These are phyloP conservation scores for Macrolepiota albuminosa DNA, from an alignment of 768 basidiomycete genomes.

Conservation along the genomic window DNA sequence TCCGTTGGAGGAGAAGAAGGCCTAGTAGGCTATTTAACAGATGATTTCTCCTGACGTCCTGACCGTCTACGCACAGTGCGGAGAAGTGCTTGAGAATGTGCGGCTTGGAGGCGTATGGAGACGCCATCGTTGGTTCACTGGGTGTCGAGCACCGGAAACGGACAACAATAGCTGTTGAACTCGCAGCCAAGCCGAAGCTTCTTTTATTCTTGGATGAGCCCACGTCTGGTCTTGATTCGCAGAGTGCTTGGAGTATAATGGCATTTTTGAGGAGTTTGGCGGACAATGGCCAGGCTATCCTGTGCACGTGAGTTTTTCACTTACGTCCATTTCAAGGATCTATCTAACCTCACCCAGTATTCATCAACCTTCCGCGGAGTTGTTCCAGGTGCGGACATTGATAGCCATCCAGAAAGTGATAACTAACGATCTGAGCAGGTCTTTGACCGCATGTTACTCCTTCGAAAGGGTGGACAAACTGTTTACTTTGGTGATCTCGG, in stretches of 20 bases:
- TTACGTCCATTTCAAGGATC: not conserved
- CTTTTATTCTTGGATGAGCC: conserved; percentile 88
- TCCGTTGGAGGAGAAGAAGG: conserved; percentile 68
- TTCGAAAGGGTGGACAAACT: conserved; percentile 73
- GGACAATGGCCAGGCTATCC: conserved; percentile 78
- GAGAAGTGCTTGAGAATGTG: conserved; percentile 37
- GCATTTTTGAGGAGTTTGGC: conserved; percentile 73
- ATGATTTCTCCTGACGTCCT: not conserved
- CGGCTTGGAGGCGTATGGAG: conserved; percentile 59
- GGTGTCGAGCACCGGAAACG: conserved; percentile 74
- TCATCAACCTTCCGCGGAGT: conserved; percentile 73
- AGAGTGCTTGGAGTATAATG: conserved; percentile 82
- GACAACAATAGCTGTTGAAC: conserved; percentile 82
- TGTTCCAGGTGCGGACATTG: conserved; percentile 51
- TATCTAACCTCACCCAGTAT: conserved; percentile 26
- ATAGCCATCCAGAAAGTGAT: not conserved
- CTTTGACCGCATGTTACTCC: conserved; percentile 70
- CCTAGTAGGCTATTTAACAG: conserved; percentile 48
- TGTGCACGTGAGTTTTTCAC: conserved; percentile 63
- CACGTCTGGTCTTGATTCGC: conserved; percentile 83
- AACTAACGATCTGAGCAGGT: conserved; percentile 25
- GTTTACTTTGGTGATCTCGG: conserved; percentile 77
- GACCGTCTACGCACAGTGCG: conserved; percentile 1
- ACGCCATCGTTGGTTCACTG: conserved; percentile 65
- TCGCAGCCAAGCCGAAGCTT: conserved; percentile 81